Evolutionary conservation across 2,329 filamentous ascomycete species (phyloP).

Genomic region (Metarhizium anisopliae): DNA sequence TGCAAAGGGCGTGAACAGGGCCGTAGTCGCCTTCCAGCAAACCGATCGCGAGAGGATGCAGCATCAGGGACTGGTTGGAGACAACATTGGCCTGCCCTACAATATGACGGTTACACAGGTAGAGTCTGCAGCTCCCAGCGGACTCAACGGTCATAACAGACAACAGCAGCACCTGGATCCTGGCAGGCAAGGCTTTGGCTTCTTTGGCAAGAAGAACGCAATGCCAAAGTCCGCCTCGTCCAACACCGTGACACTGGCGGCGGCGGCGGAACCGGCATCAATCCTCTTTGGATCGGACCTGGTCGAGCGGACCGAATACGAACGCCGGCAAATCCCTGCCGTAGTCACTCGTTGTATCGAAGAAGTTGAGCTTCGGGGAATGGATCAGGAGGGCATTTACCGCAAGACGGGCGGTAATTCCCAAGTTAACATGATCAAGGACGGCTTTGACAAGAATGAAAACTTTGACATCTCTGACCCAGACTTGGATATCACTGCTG

Average conservation of each 20-base stretch:
- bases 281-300: slow-evolving; percentile 85
- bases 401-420: slow-evolving; percentile 91
- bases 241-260: slow-evolving; percentile 26
- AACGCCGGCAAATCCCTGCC: slow-evolving; percentile 79
- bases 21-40: slow-evolving; percentile 65
- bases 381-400: slow-evolving; percentile 97
- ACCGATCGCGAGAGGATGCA: slow-evolving; percentile 47
- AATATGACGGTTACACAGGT: slow-evolving; percentile 54
- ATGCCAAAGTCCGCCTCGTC: slow-evolving; percentile 43
- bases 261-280: slow-evolving; percentile 44
- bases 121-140: slow-evolving; percentile 32
- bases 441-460: slow-evolving; percentile 79
- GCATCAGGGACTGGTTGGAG: slow-evolving; percentile 46
- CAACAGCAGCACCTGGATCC: slow-evolving; percentile 18
- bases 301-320: slow-evolving; percentile 73
- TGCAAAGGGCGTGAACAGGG: slow-evolving; percentile 86
- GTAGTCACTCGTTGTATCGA: slow-evolving; percentile 92
- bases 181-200: slow-evolving; percentile 55
- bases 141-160: slow-evolving; percentile 21
- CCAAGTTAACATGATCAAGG: slow-evolving; percentile 81
- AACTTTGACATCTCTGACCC: slow-evolving; percentile 92
- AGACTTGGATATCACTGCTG: slow-evolving; percentile 87
- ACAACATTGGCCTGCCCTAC: slow-evolving; percentile 62
- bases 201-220: slow-evolving; percentile 54
- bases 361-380: slow-evolving; percentile 90